These are phyloP conservation scores for Ceratocystis eucalypticola DNA, from an alignment of 2,329 filamentous ascomycete species.

Conservation along the genomic window DNA sequence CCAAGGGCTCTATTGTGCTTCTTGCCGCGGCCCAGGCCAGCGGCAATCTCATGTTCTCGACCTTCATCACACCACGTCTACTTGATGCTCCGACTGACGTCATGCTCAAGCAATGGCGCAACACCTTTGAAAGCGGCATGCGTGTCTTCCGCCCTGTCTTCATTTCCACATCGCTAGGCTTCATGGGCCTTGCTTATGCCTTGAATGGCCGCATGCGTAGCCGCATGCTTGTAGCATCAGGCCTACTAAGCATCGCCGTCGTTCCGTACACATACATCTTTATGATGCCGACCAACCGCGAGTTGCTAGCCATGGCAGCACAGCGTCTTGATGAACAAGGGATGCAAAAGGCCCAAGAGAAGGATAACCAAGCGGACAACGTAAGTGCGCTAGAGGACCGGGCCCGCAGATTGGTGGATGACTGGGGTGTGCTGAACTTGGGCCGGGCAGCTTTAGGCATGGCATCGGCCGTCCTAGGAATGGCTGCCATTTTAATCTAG, in stretches of 20 bases:
- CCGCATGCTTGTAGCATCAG: background rate
- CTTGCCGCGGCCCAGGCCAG: slow-evolving; percentile 5
- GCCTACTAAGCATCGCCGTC: background rate
- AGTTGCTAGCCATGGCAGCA: slow-evolving; percentile 7
- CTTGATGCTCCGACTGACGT: slow-evolving; percentile 13
- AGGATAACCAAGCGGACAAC: background rate
- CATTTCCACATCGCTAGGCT: background rate
- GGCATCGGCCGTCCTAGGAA: slow-evolving; percentile 3
- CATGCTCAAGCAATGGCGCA: slow-evolving; percentile 17
- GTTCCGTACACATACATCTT: slow-evolving; percentile 14
- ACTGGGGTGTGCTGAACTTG: slow-evolving; percentile 17
- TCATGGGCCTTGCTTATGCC: slow-evolving; percentile 5
- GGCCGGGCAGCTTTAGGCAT: slow-evolving; percentile 11
- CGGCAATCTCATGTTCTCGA: slow-evolving; percentile 1
- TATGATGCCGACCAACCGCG: slow-evolving; percentile 14
- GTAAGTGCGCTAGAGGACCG: slow-evolving; percentile 4
- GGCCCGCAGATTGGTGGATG: slow-evolving; percentile 10
- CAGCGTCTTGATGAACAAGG: slow-evolving; percentile 8
- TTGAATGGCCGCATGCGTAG: background rate
- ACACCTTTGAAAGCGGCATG: slow-evolving; percentile 5
- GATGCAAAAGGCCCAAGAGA: background rate
- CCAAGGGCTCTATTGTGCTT: slow-evolving; percentile 11
- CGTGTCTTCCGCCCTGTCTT: slow-evolving; percentile 11
- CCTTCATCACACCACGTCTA: slow-evolving; percentile 10
- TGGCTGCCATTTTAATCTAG: slow-evolving; percentile 11